Base-by-base conservation (phyloP, 2,329 filamentous ascomycete genomes). In the Sarocladium oryzae region DNA sequence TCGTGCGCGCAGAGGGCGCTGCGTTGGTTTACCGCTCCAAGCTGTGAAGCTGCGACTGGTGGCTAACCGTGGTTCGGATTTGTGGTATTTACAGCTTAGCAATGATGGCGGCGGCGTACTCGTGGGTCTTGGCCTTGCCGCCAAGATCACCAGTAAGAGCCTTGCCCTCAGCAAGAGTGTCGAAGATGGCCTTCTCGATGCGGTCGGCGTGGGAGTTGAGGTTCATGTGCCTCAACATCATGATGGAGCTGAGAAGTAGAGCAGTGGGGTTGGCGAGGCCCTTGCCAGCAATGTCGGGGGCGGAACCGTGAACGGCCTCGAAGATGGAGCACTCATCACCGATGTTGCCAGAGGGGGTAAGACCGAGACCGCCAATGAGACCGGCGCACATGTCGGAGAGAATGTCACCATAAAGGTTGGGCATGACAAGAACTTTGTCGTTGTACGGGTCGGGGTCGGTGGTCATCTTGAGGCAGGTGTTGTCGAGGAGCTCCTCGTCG, bases 201-300 rank as follows among this genome's bases (percentile, higher is more conserved):
- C 84, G 85, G 69, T 78, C 71, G 60, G 93, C 93, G 70, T 97
- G 84, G 57, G 89, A 79, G 70, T 76, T 84, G 58, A 99, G 80
- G 65, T 88, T 85, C 92, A 99, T 97, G 77, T 99, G 93, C 73
- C 93, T 86, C 80, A 99, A 76, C 93, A 99, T 97, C 93, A 99
- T 97, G 77, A 97, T 93, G 70, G 88, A 95, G 72, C 83, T 89
- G 66, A 97, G 86, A 58, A 99, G 84, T 61, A 99, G 84, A 54
- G 93, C 93, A 55, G 93, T 97, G 56, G 93, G 93, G 82, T 99
- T 99, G 66, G 93, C 93, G 61, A 97, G 86, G 60, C 82, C 87
- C 83, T 96, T 90, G 72, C 92, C 92, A 58, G 89, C 90, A 69
- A 97, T 97, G 72, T 97, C 92, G 55, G 92, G 92, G 54, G 92